phyloP scores from a whole-genome alignment of 345 rosid genomes.

The Populus euphratica region DNA sequence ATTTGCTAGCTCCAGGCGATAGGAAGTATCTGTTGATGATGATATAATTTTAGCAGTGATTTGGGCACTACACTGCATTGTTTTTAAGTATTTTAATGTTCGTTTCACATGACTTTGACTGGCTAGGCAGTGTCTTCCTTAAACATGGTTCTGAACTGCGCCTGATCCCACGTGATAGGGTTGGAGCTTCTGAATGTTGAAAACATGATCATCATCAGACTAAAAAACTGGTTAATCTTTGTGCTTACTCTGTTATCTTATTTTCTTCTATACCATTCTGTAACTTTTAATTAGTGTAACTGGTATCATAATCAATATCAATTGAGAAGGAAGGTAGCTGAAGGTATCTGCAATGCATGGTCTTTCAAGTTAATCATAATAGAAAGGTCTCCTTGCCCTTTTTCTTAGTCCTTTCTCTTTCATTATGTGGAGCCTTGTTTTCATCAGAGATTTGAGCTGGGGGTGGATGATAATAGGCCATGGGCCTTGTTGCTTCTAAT shows the following conservation, averaged over 20 bases:
- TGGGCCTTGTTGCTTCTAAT: neutral
- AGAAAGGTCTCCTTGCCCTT: neutral
- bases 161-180: constrained; percentile 92
- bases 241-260: neutral
- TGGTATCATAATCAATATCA: constrained; percentile 2
- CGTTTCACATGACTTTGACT: neutral
- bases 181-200: constrained; percentile 48
- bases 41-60: neutral
- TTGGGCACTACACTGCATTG: neutral
- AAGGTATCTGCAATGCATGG: neutral
- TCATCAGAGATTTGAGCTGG: neutral
- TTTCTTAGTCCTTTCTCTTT: neutral
- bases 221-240: neutral
- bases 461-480: neutral
- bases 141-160: constrained; percentile 96
- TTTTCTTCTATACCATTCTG: neutral
- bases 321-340: neutral
- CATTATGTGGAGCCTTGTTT: neutral
- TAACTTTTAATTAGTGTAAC: neutral
- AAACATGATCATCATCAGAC: constrained; percentile 4
- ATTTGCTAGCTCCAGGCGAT: neutral
- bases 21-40: neutral
- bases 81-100: neutral
- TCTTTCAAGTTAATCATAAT: neutral
- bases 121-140: constrained; percentile 83